These are phyloP conservation scores for Leccinum ochraceum DNA, from an alignment of 768 basidiomycete species.

Conservation along the genomic window DNA sequence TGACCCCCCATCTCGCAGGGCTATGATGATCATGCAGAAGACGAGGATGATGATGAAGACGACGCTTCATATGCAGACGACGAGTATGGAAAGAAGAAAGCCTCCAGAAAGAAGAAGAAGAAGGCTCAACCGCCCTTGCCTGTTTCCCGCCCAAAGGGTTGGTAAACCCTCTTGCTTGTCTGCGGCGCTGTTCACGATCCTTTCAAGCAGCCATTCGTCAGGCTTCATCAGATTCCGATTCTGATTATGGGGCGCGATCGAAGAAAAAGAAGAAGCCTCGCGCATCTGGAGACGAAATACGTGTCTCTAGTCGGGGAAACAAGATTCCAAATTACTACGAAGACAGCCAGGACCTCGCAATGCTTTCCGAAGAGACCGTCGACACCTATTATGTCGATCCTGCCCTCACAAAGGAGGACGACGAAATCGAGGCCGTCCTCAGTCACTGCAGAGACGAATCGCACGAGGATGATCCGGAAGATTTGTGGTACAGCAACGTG, in stretches of 20 bases:
- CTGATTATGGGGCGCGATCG: slow-evolving; percentile 82
- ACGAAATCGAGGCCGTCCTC: slow-evolving; percentile 92
- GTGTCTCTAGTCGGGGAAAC: slow-evolving; percentile 71
- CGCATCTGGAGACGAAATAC: slow-evolving; percentile 65
- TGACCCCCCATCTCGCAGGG: slow-evolving; percentile 49
- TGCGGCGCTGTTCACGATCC: slow-evolving; percentile 8
- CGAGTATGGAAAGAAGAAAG: slow-evolving; percentile 72
- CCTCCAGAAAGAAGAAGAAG: slow-evolving; percentile 67
- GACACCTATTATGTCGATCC: slow-evolving; percentile 58
- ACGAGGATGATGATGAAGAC: slow-evolving; percentile 68
- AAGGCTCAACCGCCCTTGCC: slow-evolving; percentile 41
- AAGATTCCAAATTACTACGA: slow-evolving; percentile 86
- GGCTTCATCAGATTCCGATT: slow-evolving; percentile 76
- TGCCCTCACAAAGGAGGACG: slow-evolving; percentile 58
- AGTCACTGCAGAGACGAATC: slow-evolving; percentile 86
- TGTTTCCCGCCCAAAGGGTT: slow-evolving; percentile 60
- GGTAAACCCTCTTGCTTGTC: slow-evolving; percentile 16
- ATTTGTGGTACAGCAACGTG: slow-evolving; percentile 86
- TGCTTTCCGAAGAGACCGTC: slow-evolving; percentile 55
- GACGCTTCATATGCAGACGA: slow-evolving; percentile 81
- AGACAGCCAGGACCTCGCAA: slow-evolving; percentile 73
- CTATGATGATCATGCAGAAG: slow-evolving; percentile 52
- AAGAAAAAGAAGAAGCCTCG: slow-evolving; percentile 80
- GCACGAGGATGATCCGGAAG: slow-evolving; percentile 70
- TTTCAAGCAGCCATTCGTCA: slow-evolving; percentile 51